Evolutionary conservation across 192 early-diverging fungal species (phyloP).

Genomic region (Backusella westeae): DNA sequence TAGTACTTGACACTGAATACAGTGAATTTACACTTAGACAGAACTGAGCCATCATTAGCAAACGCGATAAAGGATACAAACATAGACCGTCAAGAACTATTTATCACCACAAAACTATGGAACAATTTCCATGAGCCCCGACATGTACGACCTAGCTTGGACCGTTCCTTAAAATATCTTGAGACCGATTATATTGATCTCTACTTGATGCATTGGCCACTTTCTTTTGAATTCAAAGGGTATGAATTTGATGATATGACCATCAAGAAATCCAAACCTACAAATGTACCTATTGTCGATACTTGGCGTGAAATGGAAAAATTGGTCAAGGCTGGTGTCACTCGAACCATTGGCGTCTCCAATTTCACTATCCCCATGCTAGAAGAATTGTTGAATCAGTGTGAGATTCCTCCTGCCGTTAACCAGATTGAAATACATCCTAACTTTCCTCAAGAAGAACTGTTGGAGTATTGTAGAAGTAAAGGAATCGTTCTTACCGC

Average conservation of each 20-base stretch:
- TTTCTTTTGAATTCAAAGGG: constrained; percentile 47
- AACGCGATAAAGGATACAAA: constrained; percentile 47
- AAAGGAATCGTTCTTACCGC: constrained; percentile 65
- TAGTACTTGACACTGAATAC: no score
- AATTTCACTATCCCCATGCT: constrained; percentile 65
- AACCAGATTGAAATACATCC: constrained; percentile 64
- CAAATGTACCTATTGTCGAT: constrained; percentile 46
- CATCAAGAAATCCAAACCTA: constrained; percentile 22
- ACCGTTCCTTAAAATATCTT: constrained; percentile 66
- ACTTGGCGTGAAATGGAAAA: constrained; percentile 78
- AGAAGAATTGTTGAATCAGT: constrained; percentile 56
- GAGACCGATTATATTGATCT: constrained; percentile 77
- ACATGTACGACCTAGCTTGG: constrained; percentile 57
- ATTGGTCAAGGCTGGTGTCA: constrained; percentile 58
- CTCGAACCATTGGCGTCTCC: constrained; percentile 73
- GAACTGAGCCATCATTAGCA: constrained; percentile 70
- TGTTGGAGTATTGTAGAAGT: constrained; percentile 60
- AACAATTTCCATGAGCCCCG: constrained; percentile 53
- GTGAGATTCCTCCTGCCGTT: constrained; percentile 66
- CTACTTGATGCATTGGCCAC: constrained; percentile 86
- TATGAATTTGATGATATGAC: constrained; percentile 30
- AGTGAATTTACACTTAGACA: constrained; percentile 29
- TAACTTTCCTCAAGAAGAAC: constrained; percentile 48
- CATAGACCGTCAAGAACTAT: constrained; percentile 61
- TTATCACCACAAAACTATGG: constrained; percentile 61